phyloP scores from a whole-genome alignment of 73 alveolate genomes.

The Uronychia binucleata region DNA sequence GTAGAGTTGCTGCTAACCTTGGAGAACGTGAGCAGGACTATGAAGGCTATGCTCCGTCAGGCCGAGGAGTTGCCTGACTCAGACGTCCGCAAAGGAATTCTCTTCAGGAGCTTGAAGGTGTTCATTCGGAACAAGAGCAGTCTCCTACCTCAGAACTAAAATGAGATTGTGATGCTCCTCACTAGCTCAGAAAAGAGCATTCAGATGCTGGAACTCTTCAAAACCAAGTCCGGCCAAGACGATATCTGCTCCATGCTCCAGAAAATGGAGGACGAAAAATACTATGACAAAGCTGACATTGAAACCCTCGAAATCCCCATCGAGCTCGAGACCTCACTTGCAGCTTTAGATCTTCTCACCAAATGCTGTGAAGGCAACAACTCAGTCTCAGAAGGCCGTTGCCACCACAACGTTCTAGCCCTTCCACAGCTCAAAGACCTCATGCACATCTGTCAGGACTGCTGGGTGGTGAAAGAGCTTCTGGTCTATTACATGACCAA shows the following conservation, averaged over 20 bases:
- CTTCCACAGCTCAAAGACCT: neutral
- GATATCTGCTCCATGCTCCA: constrained; percentile 4
- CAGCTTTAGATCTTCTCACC: constrained; percentile 22
- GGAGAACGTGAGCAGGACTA: constrained; percentile 9
- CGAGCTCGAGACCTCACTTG: constrained; percentile 8
- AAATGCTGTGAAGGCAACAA: constrained; percentile 42
- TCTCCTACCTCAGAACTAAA: constrained; percentile 22
- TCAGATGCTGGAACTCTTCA: constrained; percentile 20
- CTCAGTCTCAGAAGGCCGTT: constrained; percentile 15
- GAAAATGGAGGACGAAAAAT: neutral
- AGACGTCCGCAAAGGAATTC: constrained; percentile 12
- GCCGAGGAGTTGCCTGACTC: constrained; percentile 19
- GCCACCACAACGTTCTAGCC: neutral
- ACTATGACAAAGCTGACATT: neutral
- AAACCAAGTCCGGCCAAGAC: constrained; percentile 15
- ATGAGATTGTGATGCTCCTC: constrained; percentile 40
- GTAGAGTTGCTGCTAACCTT: too few relatives aligned
- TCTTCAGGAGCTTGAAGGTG: constrained; percentile 26
- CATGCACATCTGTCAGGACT: neutral
- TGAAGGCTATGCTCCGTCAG: constrained; percentile 16
- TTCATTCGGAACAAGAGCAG: constrained; percentile 31
- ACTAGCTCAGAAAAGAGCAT: constrained; percentile 28
- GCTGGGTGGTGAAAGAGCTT: neutral
- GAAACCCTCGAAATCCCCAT: neutral
- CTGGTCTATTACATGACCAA: neutral